These are phyloP conservation scores for Backusella westeae DNA, from an alignment of 192 early-diverging fungal genomes.

Conservation along the genomic window DNA sequence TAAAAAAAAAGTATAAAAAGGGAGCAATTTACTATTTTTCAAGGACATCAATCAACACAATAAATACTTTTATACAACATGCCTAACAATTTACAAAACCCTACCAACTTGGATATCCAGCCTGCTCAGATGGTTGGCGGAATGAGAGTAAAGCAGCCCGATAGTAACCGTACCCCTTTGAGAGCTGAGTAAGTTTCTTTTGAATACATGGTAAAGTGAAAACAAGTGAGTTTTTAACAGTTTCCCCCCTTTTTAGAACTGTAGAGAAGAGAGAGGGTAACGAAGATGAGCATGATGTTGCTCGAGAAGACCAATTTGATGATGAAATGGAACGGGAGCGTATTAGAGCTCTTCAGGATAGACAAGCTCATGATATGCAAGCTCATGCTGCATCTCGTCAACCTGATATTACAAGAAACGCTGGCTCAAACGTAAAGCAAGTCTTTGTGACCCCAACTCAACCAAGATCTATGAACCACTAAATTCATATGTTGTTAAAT, in stretches of 20 bases:
- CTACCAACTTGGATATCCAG: not conserved
- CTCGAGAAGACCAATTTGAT: not conserved
- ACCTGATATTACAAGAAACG: slow-evolving; percentile 8
- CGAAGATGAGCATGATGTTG: not conserved
- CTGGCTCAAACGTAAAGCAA: slow-evolving; percentile 7
- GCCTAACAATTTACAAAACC: not conserved
- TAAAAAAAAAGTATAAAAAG: not conserved
- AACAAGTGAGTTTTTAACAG: not conserved
- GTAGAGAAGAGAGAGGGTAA: not conserved
- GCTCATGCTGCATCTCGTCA: slow-evolving; percentile 10
- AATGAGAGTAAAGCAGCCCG: slow-evolving; percentile 16
- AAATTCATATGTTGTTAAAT: not conserved
- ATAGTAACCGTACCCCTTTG: not conserved
- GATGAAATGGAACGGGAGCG: not conserved
- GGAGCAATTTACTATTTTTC: not conserved
- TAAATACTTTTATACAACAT: not conserved
- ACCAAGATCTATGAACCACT: slow-evolving; percentile 14
- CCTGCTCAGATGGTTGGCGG: slow-evolving; percentile 7
- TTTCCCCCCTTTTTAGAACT: not conserved
- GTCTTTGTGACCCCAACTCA: not conserved
- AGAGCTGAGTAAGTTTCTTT: not conserved
- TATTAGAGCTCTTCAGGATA: not conserved
- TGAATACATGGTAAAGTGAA: not conserved
- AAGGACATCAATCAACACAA: not conserved
- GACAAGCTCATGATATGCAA: slow-evolving; percentile 13